phyloP scores from a whole-genome alignment of 345 rosid species.

The Clausena lansium region DNA sequence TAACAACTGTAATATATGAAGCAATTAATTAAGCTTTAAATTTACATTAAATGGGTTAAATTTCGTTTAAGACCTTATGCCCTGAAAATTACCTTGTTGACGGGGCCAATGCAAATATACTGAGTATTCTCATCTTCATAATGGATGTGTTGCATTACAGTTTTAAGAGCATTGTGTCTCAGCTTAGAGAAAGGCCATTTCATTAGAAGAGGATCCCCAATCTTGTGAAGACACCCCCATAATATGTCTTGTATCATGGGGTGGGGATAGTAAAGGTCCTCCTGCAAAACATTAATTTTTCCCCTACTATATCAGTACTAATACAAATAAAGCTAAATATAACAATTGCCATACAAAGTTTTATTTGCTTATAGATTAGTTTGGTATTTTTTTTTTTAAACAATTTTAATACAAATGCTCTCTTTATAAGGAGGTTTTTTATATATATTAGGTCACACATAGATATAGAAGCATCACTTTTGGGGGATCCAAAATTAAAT shows the following conservation, averaged over 20 bases:
- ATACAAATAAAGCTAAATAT: not conserved
- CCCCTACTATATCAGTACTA: no score
- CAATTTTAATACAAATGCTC: not conserved
- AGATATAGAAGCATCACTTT: no score
- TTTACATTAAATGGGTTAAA: not conserved
- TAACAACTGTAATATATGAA: not conserved
- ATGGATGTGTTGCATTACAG: constrained; percentile 56
- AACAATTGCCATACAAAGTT: not conserved
- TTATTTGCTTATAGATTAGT: not conserved
- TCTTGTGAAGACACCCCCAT: constrained; percentile 46
- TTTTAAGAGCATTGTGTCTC: constrained; percentile 43
- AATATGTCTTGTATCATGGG: constrained; percentile 49
- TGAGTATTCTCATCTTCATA: constrained; percentile 56
- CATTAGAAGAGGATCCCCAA: constrained; percentile 48
- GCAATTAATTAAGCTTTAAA: not conserved
- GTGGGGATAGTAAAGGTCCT: constrained; percentile 59
- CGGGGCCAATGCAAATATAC: constrained; percentile 51
- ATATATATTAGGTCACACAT: no score
- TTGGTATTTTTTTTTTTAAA: no score
- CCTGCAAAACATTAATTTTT: constrained; percentile 28
- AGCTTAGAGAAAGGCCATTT: constrained; percentile 58
- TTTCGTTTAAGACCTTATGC: not conserved
- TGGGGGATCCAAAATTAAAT: no score
- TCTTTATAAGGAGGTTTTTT: no score
- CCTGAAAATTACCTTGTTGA: constrained; percentile 44